phyloP scores from a whole-genome alignment of 1,284 basidiomycete species.

The Malassezia restricta region DNA sequence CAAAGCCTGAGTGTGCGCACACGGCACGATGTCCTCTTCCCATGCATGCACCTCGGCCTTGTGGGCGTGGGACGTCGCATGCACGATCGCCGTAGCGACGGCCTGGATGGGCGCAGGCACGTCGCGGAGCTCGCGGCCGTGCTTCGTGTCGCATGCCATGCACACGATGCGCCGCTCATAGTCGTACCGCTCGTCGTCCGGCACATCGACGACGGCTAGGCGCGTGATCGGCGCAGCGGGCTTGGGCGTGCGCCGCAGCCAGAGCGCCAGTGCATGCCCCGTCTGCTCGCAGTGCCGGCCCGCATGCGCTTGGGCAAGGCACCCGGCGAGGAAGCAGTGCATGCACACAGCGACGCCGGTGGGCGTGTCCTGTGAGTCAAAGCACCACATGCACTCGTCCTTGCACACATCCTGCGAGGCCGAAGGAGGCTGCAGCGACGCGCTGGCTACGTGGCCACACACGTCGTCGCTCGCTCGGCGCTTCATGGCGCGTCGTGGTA shows the following conservation, averaged over 20 bases:
- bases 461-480: conserved; percentile 3
- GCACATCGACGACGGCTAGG: conserved; percentile 69
- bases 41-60: conserved; percentile 91
- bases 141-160: conserved; percentile 51
- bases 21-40: conserved; percentile 83
- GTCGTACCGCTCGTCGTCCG: conserved; percentile 78
- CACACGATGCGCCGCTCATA: conserved; percentile 60
- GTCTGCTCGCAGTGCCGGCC: conserved; percentile 47
- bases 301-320: conserved; percentile 30
- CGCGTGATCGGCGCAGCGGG: conserved; percentile 66
- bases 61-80: conserved; percentile 71
- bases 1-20: conserved; percentile 73
- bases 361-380: conserved; percentile 63
- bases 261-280: conserved; percentile 66
- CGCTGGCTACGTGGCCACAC: conserved; percentile 19
- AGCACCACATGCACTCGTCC: conserved; percentile 90
- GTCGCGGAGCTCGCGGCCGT: conserved; percentile 52
- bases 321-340: conserved; percentile 74
- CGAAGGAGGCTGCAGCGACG: conserved; percentile 24
- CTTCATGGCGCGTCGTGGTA: conserved; percentile 1
- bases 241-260: conserved; percentile 63
- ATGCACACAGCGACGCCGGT: conserved; percentile 80
- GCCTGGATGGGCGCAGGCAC: conserved; percentile 45
- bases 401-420: conserved; percentile 53
- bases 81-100: conserved; percentile 63